Conservation (phyloP, 345 rosid species). For the Lepidium didymum region DNA sequence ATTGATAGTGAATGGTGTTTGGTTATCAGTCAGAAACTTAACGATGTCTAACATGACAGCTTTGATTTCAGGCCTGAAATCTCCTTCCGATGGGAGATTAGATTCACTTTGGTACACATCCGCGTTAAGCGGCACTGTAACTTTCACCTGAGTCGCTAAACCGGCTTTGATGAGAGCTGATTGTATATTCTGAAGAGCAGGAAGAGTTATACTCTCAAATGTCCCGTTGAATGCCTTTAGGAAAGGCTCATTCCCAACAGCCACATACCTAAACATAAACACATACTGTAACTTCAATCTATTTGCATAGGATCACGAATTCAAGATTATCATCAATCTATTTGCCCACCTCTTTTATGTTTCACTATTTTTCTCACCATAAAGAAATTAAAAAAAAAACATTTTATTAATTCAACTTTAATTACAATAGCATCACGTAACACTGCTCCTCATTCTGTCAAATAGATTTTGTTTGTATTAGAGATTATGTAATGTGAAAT, state of each 20-base stretch:
- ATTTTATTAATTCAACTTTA: constrained; percentile 6
- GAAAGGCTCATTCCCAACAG: constrained; percentile 71
- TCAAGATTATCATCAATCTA: neutral
- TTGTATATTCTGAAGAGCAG: constrained; percentile 64
- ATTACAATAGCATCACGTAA: constrained; percentile 1
- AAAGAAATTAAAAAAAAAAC: neutral
- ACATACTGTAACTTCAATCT: constrained; percentile 6
- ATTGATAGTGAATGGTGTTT: constrained; percentile 49
- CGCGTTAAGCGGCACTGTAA: constrained; percentile 56
- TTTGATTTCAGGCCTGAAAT: constrained; percentile 48
- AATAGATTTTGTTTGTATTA: too few species aligned
- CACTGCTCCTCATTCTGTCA: constrained; percentile 15
- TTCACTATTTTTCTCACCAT: neutral
- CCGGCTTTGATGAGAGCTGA: constrained; percentile 65
- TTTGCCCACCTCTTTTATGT: constrained; percentile 19
- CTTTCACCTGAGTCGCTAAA: constrained; percentile 44
- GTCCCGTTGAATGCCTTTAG: constrained; percentile 44
- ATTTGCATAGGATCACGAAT: neutral
- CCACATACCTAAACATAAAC: constrained; percentile 42
- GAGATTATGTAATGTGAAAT: neutral
- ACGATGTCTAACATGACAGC: constrained; percentile 48
- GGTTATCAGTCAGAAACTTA: constrained; percentile 46
- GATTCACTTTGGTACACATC: constrained; percentile 47
- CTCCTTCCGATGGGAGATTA: constrained; percentile 46
- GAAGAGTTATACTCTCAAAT: constrained; percentile 38